Evolutionary conservation across 257 asterid species (phyloP).

Genomic region (Przewalskia tangutica): DNA sequence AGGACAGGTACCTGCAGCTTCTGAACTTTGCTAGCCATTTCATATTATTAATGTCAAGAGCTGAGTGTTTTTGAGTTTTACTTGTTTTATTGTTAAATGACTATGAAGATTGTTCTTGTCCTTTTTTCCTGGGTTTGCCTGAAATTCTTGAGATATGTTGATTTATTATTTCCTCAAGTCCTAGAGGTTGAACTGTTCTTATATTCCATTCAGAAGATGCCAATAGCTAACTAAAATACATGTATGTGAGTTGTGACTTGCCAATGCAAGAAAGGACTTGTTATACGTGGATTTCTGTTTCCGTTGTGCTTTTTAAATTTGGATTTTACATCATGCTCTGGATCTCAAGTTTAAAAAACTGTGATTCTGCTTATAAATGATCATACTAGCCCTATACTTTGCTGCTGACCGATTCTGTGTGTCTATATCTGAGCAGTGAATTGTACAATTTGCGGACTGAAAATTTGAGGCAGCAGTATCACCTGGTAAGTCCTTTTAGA

Average conservation of each 20-base stretch:
- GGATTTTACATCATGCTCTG: neutral
- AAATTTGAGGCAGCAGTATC: slow-evolving; percentile 76
- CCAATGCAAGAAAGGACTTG: slow-evolving; percentile 1
- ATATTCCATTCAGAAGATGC: neutral
- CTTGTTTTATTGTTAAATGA: neutral
- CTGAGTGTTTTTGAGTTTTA: neutral
- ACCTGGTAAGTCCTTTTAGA: slow-evolving; percentile 45
- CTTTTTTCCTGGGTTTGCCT: neutral
- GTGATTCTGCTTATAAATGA: neutral
- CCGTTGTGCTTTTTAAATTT: neutral
- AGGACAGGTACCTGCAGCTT: slow-evolving; percentile 50
- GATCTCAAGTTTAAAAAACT: neutral
- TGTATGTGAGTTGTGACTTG: neutral
- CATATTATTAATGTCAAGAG: neutral
- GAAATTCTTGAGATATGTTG: neutral
- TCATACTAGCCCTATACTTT: neutral
- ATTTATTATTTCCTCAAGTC: neutral
- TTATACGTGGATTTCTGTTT: neutral
- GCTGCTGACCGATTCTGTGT: neutral
- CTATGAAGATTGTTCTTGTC: neutral
- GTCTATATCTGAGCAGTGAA: slow-evolving; percentile 46
- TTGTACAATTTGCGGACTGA: slow-evolving; percentile 71
- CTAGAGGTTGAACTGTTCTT: neutral
- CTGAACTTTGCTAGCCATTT: neutral
- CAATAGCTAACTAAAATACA: neutral